Conservation (phyloP, 805 yeast species). For the Peterozyma xylosa region DNA sequence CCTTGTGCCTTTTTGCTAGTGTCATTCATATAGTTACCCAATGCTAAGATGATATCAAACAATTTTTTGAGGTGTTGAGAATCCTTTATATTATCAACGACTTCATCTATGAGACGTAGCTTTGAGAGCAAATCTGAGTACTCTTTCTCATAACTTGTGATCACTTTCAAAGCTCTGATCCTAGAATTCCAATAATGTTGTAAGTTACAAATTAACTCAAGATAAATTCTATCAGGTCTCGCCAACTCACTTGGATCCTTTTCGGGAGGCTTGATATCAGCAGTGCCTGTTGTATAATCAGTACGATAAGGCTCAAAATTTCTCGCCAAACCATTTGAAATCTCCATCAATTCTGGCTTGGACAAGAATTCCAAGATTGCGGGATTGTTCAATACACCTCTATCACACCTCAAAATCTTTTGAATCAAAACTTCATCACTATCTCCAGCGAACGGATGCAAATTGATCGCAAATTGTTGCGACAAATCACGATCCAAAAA, state of each 20-base stretch:
- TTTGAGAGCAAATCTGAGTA: conserved; percentile 64
- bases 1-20: conserved; percentile 89
- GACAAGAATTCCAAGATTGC: conserved; percentile 82
- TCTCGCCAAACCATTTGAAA: conserved; percentile 62
- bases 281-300: conserved; percentile 49
- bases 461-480: conserved; percentile 91
- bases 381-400: conserved; percentile 56
- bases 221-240: conserved; percentile 77
- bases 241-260: conserved; percentile 74
- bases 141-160: conserved; percentile 69
- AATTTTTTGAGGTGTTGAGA: conserved; percentile 66
- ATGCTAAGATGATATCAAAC: conserved; percentile 77
- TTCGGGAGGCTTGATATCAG: conserved; percentile 36
- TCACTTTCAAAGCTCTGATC: conserved; percentile 70
- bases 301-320: conserved; percentile 76
- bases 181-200: conserved; percentile 90
- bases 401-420: conserved; percentile 72
- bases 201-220: conserved; percentile 77
- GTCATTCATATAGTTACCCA: conserved; percentile 97
- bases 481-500: conserved; percentile 79
- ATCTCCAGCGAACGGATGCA: conserved; percentile 64
- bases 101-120: conserved; percentile 63
- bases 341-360: conserved; percentile 67
- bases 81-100: conserved; percentile 55
- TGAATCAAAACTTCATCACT: conserved; percentile 59